Percentiles rank a stretch among this genome's conserved stretches.
Conservation (phyloP, 2,329 filamentous ascomycete species). For the Colletotrichum spaethianum region DNA sequence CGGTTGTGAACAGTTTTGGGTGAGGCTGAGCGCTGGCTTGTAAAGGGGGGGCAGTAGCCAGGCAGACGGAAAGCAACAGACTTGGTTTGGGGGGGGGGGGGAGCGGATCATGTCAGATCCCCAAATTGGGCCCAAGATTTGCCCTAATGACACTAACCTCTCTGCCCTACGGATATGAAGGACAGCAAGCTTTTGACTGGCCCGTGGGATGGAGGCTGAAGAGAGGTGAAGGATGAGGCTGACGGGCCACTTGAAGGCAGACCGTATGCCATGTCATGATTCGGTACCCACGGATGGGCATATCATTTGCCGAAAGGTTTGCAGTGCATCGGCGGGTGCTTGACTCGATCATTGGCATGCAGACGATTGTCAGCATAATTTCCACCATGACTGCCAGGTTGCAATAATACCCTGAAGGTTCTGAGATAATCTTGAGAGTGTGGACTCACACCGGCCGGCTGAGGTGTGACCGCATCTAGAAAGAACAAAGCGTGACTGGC, state of each 20-base stretch:
- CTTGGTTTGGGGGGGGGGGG: not conserved
- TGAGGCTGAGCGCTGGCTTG: conserved; percentile 33
- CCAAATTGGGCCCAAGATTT: conserved; percentile 29
- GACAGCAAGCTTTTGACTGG: conserved; percentile 9
- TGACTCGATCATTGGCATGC: conserved; percentile 25
- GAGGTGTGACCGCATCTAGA: conserved; percentile 16
- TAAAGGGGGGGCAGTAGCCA: conserved; percentile 17
- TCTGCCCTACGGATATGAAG: conserved; percentile 31
- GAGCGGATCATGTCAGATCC: conserved; percentile 32
- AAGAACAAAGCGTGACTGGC: conserved; percentile 4
- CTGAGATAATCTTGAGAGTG: conserved; percentile 17
- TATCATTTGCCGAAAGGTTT: conserved; percentile 18
- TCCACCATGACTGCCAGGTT: conserved; percentile 17
- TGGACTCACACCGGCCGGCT: conserved; percentile 15
- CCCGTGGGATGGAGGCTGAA: conserved; percentile 25
- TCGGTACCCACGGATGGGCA: conserved; percentile 11
- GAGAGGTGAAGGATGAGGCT: conserved; percentile 37
- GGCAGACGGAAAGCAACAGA: conserved; percentile 30
- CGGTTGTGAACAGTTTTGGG: not conserved
- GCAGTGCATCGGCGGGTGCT: conserved; percentile 17
- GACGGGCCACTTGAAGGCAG: conserved; percentile 20
- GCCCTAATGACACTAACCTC: conserved; percentile 1
- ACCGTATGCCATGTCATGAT: conserved; percentile 20
- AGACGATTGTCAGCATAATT: conserved; percentile 19
- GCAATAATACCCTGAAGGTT: conserved; percentile 22